Conservation (phyloP, 805 yeast species). For the Jamesozyma lodderae region DNA sequence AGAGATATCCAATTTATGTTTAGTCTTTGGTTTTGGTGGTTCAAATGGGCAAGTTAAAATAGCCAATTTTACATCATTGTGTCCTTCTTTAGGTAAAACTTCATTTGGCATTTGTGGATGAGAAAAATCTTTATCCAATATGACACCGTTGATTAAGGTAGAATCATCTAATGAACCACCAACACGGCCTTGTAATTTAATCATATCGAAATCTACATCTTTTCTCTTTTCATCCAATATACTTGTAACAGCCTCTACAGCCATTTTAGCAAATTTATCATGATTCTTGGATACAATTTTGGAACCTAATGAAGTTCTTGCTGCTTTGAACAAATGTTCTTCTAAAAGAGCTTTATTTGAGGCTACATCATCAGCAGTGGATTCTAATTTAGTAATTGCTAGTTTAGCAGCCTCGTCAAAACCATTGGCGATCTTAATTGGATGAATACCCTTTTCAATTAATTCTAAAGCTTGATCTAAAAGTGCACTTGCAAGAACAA, state of each 20-base stretch:
- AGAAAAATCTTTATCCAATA: constrained; percentile 91
- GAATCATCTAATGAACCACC: constrained; percentile 93
- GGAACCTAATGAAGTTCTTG: constrained; percentile 89
- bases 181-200: constrained; percentile 89
- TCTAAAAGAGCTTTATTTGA: constrained; percentile 23
- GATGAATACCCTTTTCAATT: constrained; percentile 95
- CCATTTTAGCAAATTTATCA: constrained; percentile 91
- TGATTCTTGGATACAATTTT: constrained; percentile 92
- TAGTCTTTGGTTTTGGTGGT: constrained; percentile 99
- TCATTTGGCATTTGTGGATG: constrained; percentile 96
- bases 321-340: constrained; percentile 71
- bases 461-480: constrained; percentile 90
- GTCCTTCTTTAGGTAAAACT: constrained; percentile 33
- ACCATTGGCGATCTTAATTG: constrained; percentile 93
- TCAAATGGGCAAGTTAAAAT: constrained; percentile 97
- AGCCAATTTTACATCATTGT: constrained; percentile 72
- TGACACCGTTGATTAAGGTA: constrained; percentile 77
- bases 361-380: constrained; percentile 54
- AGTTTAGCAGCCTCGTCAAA: constrained; percentile 94
- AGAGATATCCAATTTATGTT: constrained; percentile 89
- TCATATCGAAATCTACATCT: constrained; percentile 95
- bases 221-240: constrained; percentile 88
- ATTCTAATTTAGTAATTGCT: constrained; percentile 70
- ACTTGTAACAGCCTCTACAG: constrained; percentile 88
- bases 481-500: constrained; percentile 88